Conservation (phyloP, 2,329 filamentous ascomycete genomes). For the Arthrobotrys sphaeroides region DNA sequence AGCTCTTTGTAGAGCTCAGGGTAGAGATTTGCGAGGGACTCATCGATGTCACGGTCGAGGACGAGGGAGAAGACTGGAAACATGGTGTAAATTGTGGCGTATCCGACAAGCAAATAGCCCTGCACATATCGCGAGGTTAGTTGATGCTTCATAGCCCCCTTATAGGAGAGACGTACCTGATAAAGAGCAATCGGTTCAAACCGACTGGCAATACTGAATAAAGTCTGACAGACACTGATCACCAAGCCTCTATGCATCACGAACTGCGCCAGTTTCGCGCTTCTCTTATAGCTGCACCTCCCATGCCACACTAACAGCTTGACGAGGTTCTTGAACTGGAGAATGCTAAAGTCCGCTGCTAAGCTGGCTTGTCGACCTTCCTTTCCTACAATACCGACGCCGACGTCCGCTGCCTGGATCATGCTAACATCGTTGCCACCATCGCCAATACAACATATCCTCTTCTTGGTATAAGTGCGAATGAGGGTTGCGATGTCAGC, state of each 20-base stretch:
- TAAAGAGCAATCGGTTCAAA: slow-evolving; percentile 96
- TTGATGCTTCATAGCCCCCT: too few species aligned
- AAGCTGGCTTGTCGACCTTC: slow-evolving; percentile 94
- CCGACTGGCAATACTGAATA: slow-evolving; percentile 91
- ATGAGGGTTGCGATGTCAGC: slow-evolving; percentile 92
- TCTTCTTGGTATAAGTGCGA: slow-evolving; percentile 88
- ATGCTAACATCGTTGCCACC: slow-evolving; percentile 98
- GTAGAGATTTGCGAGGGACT: slow-evolving; percentile 90
- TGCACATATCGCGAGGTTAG: not conserved
- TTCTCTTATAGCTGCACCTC: slow-evolving; percentile 94
- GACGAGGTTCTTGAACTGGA: slow-evolving; percentile 92
- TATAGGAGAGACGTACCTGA: slow-evolving; percentile 64
- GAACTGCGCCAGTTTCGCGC: slow-evolving; percentile 94
- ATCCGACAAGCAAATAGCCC: slow-evolving; percentile 90
- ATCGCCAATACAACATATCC: slow-evolving; percentile 96
- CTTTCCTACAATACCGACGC: slow-evolving; percentile 97
- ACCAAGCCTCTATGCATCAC: slow-evolving; percentile 97
- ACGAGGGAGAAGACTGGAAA: slow-evolving; percentile 91
- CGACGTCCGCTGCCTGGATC: slow-evolving; percentile 98
- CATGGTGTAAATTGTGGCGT: slow-evolving; percentile 95
- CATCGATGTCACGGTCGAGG: slow-evolving; percentile 93
- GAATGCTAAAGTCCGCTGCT: slow-evolving; percentile 95
- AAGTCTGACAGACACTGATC: slow-evolving; percentile 93
- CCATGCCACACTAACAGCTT: slow-evolving; percentile 99
- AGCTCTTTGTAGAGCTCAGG: slow-evolving; percentile 97